phyloP scores from a whole-genome alignment of 495 filamentous ascomycete species.

The Astrocystis sublimbata region DNA sequence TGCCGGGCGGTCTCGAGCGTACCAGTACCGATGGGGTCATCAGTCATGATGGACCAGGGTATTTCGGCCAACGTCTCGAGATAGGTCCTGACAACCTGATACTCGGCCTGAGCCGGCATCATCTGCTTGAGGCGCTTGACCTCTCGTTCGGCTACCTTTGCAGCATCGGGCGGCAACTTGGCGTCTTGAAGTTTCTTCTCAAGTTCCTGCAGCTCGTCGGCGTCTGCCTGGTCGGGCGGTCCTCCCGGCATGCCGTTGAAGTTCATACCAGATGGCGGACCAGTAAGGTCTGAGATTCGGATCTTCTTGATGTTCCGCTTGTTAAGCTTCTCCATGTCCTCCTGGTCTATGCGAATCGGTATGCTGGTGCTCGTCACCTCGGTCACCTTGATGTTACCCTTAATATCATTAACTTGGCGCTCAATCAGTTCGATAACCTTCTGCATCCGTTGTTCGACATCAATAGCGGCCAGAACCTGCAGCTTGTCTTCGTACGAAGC shows the following conservation, averaged over 20 bases:
- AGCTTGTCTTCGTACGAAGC: constrained; percentile 86
- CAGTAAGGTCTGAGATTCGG: constrained; percentile 43
- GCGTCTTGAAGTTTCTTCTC: constrained; percentile 84
- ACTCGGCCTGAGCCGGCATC: constrained; percentile 92
- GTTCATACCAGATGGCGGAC: constrained; percentile 52
- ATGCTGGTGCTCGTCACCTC: constrained; percentile 62
- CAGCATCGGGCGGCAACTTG: constrained; percentile 64
- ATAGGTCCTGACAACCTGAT: constrained; percentile 91
- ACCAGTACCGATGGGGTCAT: constrained; percentile 81
- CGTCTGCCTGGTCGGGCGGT: constrained; percentile 33
- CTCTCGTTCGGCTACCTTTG: constrained; percentile 86
- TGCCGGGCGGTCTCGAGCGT: constrained; percentile 78
- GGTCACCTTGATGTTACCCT: constrained; percentile 78
- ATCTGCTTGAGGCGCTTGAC: constrained; percentile 89
- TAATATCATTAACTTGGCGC: constrained; percentile 75
- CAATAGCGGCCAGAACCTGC: constrained; percentile 72
- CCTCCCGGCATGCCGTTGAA: constrained; percentile 42
- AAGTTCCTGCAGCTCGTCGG: constrained; percentile 73
- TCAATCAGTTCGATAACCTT: constrained; percentile 78
- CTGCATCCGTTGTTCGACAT: constrained; percentile 74
- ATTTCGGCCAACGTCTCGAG: constrained; percentile 93
- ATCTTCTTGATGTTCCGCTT: constrained; percentile 54
- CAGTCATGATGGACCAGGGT: constrained; percentile 84
- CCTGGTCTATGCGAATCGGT: constrained; percentile 51
- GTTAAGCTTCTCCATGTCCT: constrained; percentile 42